Evolutionary conservation across 2,329 filamentous ascomycete genomes (phyloP).

Genomic region (Elsinoe ampelina): DNA sequence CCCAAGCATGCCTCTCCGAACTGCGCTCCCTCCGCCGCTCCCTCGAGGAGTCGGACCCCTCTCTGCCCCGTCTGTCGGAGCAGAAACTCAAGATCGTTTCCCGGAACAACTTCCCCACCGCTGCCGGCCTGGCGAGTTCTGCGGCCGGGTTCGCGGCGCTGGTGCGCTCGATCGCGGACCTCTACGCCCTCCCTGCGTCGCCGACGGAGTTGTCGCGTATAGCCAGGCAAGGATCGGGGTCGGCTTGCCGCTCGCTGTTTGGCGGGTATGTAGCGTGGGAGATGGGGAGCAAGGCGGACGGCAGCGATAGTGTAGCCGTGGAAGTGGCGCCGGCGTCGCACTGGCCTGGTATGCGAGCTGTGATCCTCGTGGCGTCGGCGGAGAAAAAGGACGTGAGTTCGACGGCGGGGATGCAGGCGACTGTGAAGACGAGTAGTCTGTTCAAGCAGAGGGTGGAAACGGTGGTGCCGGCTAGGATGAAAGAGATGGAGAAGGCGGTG

Average conservation of each 20-base stretch:
- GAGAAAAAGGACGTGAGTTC: slow-evolving; percentile 94
- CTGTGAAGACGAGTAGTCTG: slow-evolving; percentile 80
- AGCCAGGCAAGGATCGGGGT: slow-evolving; percentile 87
- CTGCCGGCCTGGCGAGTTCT: slow-evolving; percentile 66
- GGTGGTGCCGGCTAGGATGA: slow-evolving; percentile 78
- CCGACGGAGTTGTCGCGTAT: slow-evolving; percentile 79
- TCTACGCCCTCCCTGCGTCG: slow-evolving; percentile 75
- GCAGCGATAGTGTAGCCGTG: slow-evolving; percentile 77
- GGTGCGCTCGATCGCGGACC: slow-evolving; percentile 77
- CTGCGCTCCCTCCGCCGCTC: slow-evolving; percentile 67
- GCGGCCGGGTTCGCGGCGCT: slow-evolving; percentile 59
- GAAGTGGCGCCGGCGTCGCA: slow-evolving; percentile 80
- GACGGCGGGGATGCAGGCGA: slow-evolving; percentile 94
- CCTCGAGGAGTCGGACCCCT: slow-evolving; percentile 62
- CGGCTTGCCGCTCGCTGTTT: slow-evolving; percentile 85
- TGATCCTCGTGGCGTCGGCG: slow-evolving; percentile 83
- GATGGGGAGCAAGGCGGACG: slow-evolving; percentile 64
- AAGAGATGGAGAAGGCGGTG: slow-evolving; percentile 74
- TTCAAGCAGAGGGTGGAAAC: slow-evolving; percentile 66
- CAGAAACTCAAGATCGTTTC: slow-evolving; percentile 78
- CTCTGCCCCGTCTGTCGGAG: slow-evolving; percentile 70
- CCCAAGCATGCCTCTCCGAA: slow-evolving; percentile 87
- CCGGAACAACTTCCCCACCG: slow-evolving; percentile 98
- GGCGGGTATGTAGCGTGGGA: slow-evolving; percentile 96
- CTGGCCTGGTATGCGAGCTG: slow-evolving; percentile 90